These are phyloP conservation scores for Periconia digitata DNA, from an alignment of 2,329 filamentous ascomycete genomes.

Conservation along the genomic window DNA sequence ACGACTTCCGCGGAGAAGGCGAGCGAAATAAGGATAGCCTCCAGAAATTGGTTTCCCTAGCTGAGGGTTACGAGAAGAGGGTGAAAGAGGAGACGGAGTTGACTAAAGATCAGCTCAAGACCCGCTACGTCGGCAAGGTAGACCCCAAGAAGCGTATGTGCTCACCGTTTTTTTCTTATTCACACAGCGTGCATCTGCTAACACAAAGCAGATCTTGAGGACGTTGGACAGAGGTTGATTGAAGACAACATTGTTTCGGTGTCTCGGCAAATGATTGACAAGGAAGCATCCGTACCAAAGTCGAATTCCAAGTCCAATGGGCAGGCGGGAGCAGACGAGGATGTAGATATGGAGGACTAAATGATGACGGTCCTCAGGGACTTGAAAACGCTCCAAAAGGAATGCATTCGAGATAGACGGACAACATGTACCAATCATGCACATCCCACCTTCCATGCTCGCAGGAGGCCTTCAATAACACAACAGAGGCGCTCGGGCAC, in stretches of 20 bases:
- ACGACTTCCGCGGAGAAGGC: slow-evolving; percentile 86
- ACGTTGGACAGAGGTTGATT: slow-evolving; percentile 93
- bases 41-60: slow-evolving; percentile 80
- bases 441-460: no score
- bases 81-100: slow-evolving; percentile 98
- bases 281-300: slow-evolving; percentile 88
- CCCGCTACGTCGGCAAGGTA: slow-evolving; percentile 96
- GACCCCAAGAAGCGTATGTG: slow-evolving; percentile 91
- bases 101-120: slow-evolving; percentile 97
- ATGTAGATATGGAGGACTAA: slow-evolving; percentile 41
- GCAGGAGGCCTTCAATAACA: no score
- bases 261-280: slow-evolving; percentile 99
- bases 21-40: slow-evolving; percentile 84
- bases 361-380: slow-evolving; percentile 2
- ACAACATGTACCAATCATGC: background rate
- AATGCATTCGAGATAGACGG: background rate
- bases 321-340: slow-evolving; percentile 27
- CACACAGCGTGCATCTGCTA: slow-evolving; percentile 14
- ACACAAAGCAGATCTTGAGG: slow-evolving; percentile 70
- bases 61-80: slow-evolving; percentile 96
- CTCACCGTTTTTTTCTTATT: background rate
- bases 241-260: slow-evolving; percentile 99
- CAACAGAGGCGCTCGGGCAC: no score
- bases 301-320: slow-evolving; percentile 31
- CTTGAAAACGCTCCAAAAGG: background rate